Conservation (phyloP, 2,329 filamentous ascomycete genomes). For the Ampelomyces quisqualis region DNA sequence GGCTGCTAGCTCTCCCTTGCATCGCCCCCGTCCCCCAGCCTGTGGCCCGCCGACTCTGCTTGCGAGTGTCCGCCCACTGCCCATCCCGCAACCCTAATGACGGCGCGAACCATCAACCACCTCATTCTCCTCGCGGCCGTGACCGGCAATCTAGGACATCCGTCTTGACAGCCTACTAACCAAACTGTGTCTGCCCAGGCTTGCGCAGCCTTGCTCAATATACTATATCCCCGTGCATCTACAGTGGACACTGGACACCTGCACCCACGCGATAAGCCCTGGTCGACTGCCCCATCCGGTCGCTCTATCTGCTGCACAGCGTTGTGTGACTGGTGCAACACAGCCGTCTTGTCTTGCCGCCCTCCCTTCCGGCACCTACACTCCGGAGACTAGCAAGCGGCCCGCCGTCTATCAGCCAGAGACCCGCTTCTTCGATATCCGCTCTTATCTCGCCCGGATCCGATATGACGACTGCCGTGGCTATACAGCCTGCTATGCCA, state of each 20-base stretch:
- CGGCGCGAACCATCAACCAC: conserved; percentile 45
- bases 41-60: conserved; percentile 7
- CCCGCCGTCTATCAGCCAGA: conserved; percentile 28
- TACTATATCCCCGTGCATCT: conserved; percentile 26
- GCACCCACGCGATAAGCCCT: conserved; percentile 44
- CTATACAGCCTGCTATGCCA: conserved; percentile 49
- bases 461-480: conserved; percentile 53
- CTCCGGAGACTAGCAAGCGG: conserved; percentile 34
- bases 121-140: conserved; percentile 47
- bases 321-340: conserved; percentile 35
- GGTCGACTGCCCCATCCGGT: conserved; percentile 32
- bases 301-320: conserved; percentile 21
- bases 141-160: conserved; percentile 41
- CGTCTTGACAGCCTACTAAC: conserved; percentile 6
- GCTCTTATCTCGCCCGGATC: too few species aligned
- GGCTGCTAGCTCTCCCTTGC: conserved; percentile 21
- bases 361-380: conserved; percentile 18
- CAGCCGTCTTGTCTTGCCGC: conserved; percentile 18
- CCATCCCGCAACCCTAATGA: conserved; percentile 47
- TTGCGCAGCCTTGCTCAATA: conserved; percentile 22
- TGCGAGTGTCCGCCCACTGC: conserved; percentile 5
- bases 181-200: too few species aligned
- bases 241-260: too few species aligned
- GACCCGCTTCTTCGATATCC: too few species aligned
- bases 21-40: conserved; percentile 11